Evolutionary conservation across 495 filamentous ascomycete genomes (phyloP).

Genomic region (Evernia prunastri): DNA sequence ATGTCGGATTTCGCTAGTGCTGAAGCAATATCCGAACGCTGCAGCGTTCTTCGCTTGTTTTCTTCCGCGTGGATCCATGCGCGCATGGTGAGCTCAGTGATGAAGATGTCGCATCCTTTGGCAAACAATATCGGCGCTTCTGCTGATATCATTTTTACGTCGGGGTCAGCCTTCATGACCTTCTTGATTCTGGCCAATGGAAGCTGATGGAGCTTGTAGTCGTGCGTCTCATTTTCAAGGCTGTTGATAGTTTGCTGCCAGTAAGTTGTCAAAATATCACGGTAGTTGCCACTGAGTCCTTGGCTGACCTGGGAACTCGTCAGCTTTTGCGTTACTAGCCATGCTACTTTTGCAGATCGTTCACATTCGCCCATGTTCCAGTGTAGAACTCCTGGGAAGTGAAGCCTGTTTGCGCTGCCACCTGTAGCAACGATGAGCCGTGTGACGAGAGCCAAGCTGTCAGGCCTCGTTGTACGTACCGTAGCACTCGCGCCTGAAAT

Average conservation of each 20-base stretch:
- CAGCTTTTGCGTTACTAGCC: conserved; percentile 8
- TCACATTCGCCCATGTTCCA: conserved; percentile 91
- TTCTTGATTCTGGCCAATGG: conserved; percentile 97
- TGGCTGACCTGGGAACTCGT: conserved; percentile 68
- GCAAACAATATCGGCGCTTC: conserved; percentile 97
- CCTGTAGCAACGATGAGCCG: conserved; percentile 37
- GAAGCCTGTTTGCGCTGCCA: conserved; percentile 32
- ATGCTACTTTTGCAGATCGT: conserved; percentile 5
- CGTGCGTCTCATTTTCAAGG: conserved; percentile 88
- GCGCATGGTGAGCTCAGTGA: conserved; percentile 97
- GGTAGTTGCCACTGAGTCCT: conserved; percentile 85
- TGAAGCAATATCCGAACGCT: conserved; percentile 92
- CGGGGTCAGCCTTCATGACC: conserved; percentile 98
- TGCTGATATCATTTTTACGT: conserved; percentile 99
- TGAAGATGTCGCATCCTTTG: conserved; percentile 99
- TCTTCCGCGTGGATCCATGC: conserved; percentile 99
- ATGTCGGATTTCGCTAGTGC: conserved; percentile 96
- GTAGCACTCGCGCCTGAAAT: conserved; percentile 69
- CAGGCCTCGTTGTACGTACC: conserved; percentile 48
- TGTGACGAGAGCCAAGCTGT: conserved; percentile 55
- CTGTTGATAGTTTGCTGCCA: conserved; percentile 97
- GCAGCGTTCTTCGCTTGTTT: conserved; percentile 92
- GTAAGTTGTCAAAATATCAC: conserved; percentile 95
- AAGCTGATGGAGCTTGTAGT: conserved; percentile 95
- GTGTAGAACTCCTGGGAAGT: conserved; percentile 79